Evolutionary conservation across 2,329 filamentous ascomycete genomes (phyloP), one percentile per base, ranked within the genome.

Genomic region (Fusarium udum): DNA sequence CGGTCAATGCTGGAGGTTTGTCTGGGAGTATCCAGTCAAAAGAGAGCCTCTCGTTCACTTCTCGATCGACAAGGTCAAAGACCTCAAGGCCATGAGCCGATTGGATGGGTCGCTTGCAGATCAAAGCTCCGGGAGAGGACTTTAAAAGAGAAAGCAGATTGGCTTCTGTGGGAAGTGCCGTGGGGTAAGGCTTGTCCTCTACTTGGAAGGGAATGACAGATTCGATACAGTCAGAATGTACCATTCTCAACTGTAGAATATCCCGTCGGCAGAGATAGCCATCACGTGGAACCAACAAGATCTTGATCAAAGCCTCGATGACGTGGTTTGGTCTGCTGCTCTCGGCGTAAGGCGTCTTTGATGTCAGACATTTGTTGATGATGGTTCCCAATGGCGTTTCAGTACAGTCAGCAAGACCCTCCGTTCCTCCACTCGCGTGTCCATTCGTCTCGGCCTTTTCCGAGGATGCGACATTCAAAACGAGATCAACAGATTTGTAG

Each of bases 211-310:
- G 7, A n/a, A 58, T 4, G 6, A 46, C 24, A 7, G 24, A 11
- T 11, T 15, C 55, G 10, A 46, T 4, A 10, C 3, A 58, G 9
- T 58, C 55, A n/a, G 55, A 58, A 16, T 58, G 42, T 7, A 46
- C 18, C 55, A 58, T 46, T n/a, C 55, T 46, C 55, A 46, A 20
- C 31, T 45, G 28, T 7, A 46, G 4, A 16, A 58, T 58, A 9
- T 58, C 55, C 11, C 32, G 18, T n/a, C 55, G 40, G 31, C 42
- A 58, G 18, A 58, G 55, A 46, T 46, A 58, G 1, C 55, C 55
- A 46, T 58, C 14, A 4, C 6, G n/a, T 22, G 55, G 55, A 46
- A 46, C 55, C 3, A 37, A 2, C 31, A 58, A 16, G 2, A 58
- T 24, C 42, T 58, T 45, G 32, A 58, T 22, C 18, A 46, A 20